These are phyloP conservation scores for Amanita thiersii DNA, from an alignment of 768 basidiomycete species.

Conservation along the genomic window DNA sequence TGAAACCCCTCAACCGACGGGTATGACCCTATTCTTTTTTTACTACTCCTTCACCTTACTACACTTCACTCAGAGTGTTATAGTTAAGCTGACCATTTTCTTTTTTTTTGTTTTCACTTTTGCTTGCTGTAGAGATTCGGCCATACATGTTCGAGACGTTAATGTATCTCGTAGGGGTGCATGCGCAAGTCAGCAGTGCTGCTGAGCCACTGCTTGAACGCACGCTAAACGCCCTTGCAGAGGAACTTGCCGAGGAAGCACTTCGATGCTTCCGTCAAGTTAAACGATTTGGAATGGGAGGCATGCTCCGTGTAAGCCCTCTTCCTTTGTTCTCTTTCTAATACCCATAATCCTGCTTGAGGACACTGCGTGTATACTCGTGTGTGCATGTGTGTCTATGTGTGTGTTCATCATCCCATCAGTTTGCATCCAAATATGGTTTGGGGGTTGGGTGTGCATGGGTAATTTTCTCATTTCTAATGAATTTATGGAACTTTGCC, in stretches of 20 bases:
- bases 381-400: not conserved
- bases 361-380: not conserved
- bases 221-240: slow-evolving; percentile 72
- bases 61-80: not conserved
- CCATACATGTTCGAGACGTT: slow-evolving; percentile 89
- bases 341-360: not conserved
- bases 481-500: too few species aligned
- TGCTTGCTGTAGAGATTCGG: slow-evolving; percentile 59
- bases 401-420: not conserved
- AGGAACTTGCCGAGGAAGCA: slow-evolving; percentile 77
- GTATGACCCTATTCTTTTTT: slow-evolving; percentile 28
- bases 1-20: slow-evolving; percentile 86
- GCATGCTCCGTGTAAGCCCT: slow-evolving; percentile 83
- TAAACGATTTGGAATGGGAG: slow-evolving; percentile 92
- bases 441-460: too few species aligned
- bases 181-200: slow-evolving; percentile 80
- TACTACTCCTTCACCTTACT: not conserved
- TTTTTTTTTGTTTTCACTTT: not conserved
- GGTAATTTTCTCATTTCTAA: too few species aligned
- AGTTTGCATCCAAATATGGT: too few species aligned
- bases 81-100: too few species aligned
- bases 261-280: slow-evolving; percentile 83
- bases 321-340: not conserved
- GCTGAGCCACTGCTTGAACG: slow-evolving; percentile 77
- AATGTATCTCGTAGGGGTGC: slow-evolving; percentile 83